Evolutionary conservation across 257 asterid genomes (phyloP).

Genomic region (Solanum okadae): DNA sequence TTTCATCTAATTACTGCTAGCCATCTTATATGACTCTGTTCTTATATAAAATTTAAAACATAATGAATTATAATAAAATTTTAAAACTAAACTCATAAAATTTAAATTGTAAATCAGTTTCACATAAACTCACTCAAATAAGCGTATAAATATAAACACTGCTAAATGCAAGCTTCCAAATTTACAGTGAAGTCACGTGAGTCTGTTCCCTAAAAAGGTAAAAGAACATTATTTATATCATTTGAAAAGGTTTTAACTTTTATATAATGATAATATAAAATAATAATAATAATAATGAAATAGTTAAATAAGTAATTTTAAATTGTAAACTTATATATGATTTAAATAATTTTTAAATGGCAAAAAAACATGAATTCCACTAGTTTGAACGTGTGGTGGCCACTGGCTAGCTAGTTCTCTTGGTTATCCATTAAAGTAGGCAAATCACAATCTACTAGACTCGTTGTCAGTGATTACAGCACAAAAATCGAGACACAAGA

Average conservation of each 20-base stretch:
- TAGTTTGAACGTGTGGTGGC: not conserved
- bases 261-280: not conserved
- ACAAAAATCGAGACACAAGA: not conserved
- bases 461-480: not conserved
- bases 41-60: too few relatives aligned
- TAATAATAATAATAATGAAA: too few relatives aligned
- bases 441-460: not conserved
- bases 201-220: not conserved
- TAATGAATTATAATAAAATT: too few relatives aligned
- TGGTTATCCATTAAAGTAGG: not conserved
- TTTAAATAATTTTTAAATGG: not conserved
- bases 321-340: not conserved
- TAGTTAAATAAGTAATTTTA: not conserved
- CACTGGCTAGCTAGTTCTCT: not conserved
- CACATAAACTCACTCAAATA: too few relatives aligned
- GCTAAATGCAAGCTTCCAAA: not conserved
- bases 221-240: not conserved
- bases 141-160: too few relatives aligned
- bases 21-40: too few relatives aligned
- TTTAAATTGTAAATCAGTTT: rapidly evolving
- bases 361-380: not conserved
- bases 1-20: too few relatives aligned
- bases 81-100: too few relatives aligned
- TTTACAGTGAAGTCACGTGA: not conserved
- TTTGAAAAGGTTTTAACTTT: not conserved